Percentiles rank a stretch among this genome's conserved stretches.
Conservation (phyloP, 1,139 yeast genomes). For the Pichia inconspicua region DNA sequence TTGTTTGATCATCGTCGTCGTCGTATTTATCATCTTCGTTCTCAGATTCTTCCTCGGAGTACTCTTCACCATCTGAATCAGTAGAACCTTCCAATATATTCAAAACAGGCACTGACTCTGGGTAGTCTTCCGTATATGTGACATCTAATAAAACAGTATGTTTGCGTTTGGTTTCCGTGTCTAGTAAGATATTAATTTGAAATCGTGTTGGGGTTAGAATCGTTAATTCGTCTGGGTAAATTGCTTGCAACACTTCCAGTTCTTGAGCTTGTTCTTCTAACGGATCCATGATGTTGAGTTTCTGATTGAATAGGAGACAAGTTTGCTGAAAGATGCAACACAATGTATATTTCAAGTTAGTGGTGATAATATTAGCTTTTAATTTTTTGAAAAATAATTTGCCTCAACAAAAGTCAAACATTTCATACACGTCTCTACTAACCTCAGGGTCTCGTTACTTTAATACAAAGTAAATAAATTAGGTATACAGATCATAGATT, state of each 20-base stretch:
- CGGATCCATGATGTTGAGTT: slow-evolving; percentile 47
- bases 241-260: slow-evolving; percentile 75
- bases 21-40: slow-evolving; percentile 36
- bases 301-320: too few relatives aligned
- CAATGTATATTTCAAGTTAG: too few relatives aligned
- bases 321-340: too few relatives aligned
- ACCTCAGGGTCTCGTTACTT: too few relatives aligned
- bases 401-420: too few relatives aligned
- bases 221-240: slow-evolving; percentile 82
- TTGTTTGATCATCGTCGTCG: slow-evolving; percentile 38
- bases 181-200: slow-evolving; percentile 43
- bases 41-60: slow-evolving; percentile 23
- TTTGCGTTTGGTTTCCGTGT: slow-evolving; percentile 48
- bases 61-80: slow-evolving; percentile 30
- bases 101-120: slow-evolving; percentile 57
- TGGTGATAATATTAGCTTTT: too few relatives aligned
- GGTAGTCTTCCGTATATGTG: slow-evolving; percentile 64
- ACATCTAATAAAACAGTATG: slow-evolving; percentile 49
- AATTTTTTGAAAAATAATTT: too few relatives aligned
- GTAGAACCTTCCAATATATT: slow-evolving; percentile 28
- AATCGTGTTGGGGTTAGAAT: slow-evolving; percentile 38
- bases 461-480: too few relatives aligned
- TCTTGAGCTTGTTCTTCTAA: slow-evolving; percentile 73
- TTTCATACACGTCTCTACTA: too few relatives aligned
- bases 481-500: too few relatives aligned